Conservation (phyloP, 1,284 basidiomycete genomes). For the Apiotrichum laibachii region DNA sequence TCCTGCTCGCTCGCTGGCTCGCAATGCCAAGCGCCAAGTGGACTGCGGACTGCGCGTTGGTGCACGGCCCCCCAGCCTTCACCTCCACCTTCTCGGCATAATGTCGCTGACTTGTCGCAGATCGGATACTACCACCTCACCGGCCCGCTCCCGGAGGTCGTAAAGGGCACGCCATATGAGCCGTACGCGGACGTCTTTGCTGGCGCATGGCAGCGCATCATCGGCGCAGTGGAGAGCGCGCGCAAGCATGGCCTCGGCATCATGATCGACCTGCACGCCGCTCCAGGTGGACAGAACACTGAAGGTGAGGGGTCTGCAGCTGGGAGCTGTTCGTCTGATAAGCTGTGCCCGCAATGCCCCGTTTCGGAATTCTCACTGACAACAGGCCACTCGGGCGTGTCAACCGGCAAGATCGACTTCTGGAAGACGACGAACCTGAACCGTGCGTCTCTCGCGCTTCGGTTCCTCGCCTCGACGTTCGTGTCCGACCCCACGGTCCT, state of each 20-base stretch:
- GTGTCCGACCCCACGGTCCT: constrained; percentile 64
- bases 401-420: constrained; percentile 46
- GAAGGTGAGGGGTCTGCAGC: constrained; percentile 44
- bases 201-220: constrained; percentile 71
- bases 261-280: constrained; percentile 59
- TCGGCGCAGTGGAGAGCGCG: constrained; percentile 65
- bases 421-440: constrained; percentile 57
- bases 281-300: constrained; percentile 54
- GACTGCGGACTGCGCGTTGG: too few relatives aligned
- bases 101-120: constrained; percentile 37
- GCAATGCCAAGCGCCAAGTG: neutral
- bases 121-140: constrained; percentile 76
- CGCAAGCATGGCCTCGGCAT: constrained; percentile 68
- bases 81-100: neutral
- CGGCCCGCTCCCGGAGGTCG: constrained; percentile 60
- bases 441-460: constrained; percentile 57
- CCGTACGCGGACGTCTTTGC: constrained; percentile 60
- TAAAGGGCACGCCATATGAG: constrained; percentile 71
- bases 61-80: neutral
- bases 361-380: too few relatives aligned
- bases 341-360: too few relatives aligned
- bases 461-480: constrained; percentile 54
- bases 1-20: too few relatives aligned
- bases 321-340: constrained; percentile 11
- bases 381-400: constrained; percentile 46